phyloP scores from a whole-genome alignment of 1,284 basidiomycete genomes.

The Malassezia slooffiae region DNA sequence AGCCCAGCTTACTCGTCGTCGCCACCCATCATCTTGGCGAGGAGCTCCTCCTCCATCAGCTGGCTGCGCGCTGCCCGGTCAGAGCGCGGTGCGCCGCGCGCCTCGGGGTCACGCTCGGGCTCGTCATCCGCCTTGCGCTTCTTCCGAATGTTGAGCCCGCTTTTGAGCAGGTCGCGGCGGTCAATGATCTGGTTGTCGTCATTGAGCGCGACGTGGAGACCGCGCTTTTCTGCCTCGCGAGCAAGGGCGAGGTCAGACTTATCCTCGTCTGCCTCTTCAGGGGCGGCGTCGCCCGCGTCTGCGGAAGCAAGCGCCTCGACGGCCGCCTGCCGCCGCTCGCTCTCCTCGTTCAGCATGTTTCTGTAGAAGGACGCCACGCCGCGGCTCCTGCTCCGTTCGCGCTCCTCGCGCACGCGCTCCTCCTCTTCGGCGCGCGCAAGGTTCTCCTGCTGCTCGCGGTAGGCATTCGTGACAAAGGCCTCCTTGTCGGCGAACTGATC shows the following conservation, averaged over 20 bases:
- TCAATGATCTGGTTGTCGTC: conserved; percentile 96
- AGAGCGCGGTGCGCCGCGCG: neutral
- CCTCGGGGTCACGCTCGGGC: neutral
- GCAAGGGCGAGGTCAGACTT: conserved; percentile 62
- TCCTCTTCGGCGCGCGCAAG: conserved; percentile 62
- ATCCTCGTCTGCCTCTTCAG: neutral
- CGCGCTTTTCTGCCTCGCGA: conserved; percentile 55
- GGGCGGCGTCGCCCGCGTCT: neutral
- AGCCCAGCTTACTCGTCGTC: neutral
- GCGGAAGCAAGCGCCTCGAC: conserved; percentile 16
- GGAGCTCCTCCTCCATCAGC: conserved; percentile 15
- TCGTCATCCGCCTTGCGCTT: conserved; percentile 6
- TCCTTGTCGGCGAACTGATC: conserved; percentile 92
- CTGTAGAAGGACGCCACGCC: conserved; percentile 53
- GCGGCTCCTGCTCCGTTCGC: conserved; percentile 66
- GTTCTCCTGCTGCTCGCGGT: conserved; percentile 91
- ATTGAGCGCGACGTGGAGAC: conserved; percentile 84
- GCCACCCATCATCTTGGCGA: neutral
- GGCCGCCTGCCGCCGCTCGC: conserved; percentile 31
- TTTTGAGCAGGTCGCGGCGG: conserved; percentile 78
- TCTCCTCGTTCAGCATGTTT: conserved; percentile 33
- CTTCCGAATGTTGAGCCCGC: conserved; percentile 69
- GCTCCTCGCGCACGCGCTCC: conserved; percentile 69
- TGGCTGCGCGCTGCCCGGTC: conserved; percentile 6
- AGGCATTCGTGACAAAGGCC: conserved; percentile 89